A percentile compares a stretch with the other conserved stretches of the same genome.
Evolutionary conservation across 2,329 filamentous ascomycete species (phyloP).

Genomic region (Aspergillus transmontanensis): DNA sequence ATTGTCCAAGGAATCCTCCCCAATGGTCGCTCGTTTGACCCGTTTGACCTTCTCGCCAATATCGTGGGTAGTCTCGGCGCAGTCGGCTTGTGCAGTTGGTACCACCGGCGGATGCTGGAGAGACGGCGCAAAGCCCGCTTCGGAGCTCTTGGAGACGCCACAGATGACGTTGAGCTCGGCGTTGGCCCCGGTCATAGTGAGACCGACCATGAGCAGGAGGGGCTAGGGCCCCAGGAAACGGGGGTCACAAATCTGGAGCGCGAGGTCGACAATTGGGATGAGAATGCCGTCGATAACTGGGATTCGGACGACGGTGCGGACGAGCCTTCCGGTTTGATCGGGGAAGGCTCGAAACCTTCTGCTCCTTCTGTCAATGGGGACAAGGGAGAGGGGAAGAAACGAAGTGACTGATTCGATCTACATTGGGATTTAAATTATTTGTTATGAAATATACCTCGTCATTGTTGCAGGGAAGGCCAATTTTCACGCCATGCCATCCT

Average conservation of each 20-base stretch:
- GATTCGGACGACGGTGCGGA: conserved; percentile 57
- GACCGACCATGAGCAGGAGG: conserved; percentile 32
- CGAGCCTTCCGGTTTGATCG: conserved; percentile 20
- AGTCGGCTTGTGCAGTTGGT: conserved; percentile 79
- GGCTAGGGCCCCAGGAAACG: conserved; percentile 60
- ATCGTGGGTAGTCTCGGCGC: conserved; percentile 74
- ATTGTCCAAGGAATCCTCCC: conserved; percentile 66
- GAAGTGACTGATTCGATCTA: conserved; percentile 31
- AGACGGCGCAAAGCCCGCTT: conserved; percentile 73
- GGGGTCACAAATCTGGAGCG: conserved; percentile 72
- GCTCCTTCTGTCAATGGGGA: conserved; percentile 24
- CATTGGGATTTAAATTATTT: not conserved
- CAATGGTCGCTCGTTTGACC: conserved; percentile 72
- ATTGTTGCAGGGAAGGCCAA: not conserved
- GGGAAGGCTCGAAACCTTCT: conserved; percentile 24
- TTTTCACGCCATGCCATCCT: not conserved
- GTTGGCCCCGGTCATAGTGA: conserved; percentile 46
- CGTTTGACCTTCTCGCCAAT: conserved; percentile 87
- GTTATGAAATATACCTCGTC: not conserved
- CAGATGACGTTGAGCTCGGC: conserved; percentile 74
- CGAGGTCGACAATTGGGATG: conserved; percentile 92
- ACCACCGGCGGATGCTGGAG: conserved; percentile 94
- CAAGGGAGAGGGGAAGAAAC: conserved; percentile 30
- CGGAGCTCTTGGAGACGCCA: conserved; percentile 65
- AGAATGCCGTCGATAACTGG: conserved; percentile 72